Base-by-base conservation (phyloP, 441 rosid genomes). In the Erysimum pusillum region DNA sequence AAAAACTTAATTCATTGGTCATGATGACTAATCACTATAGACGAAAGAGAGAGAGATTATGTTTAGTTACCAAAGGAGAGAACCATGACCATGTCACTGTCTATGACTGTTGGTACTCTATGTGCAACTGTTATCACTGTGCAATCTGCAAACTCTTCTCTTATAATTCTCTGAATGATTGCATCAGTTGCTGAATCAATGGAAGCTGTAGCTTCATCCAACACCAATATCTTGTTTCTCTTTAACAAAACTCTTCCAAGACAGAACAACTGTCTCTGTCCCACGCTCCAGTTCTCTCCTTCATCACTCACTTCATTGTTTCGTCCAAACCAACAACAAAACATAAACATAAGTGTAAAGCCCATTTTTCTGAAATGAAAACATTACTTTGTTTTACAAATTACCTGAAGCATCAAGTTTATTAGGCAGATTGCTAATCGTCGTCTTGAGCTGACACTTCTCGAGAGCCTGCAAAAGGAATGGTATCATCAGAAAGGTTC, bases 121-220 rank as follows among this genome's bases (percentile, higher is more conserved):
- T 91, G 98, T 48, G 97, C 95, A 0, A 93, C 93, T 13, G 95
- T 91, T 62, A 93, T 88, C 34, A 91, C 89, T 0, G 98, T 93
- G 74, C 93, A 91, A 2, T 85, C 77, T 6, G 83, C 77, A 77
- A 91, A 93, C 57, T 93, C 97, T 63, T 86, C 83, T 73, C 93
- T 81, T 74, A 91, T 90, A 38, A 91, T 80, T 80, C 84, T 87
- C 73, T 91, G 96, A 8, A 93, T 76, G 76, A 85, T 80, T 62
- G 90, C 92, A 80, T 89, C 94, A 17, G 97, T 93, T 2, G 91
- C 91, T 25, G 96, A 89, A 74, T 91, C 96, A 45, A 93, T 89
- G 13, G 98, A 94, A 46, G 97, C 96, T n/a, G 97, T 94, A 36
- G 98, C 97, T 85, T 94, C 97, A 76, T 94, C 98, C 1, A 94